Evolutionary conservation across 164 flowering plant genomes (phyloP), one percentile per base, ranked within the genome.

Genomic region (Annona squamosa): DNA sequence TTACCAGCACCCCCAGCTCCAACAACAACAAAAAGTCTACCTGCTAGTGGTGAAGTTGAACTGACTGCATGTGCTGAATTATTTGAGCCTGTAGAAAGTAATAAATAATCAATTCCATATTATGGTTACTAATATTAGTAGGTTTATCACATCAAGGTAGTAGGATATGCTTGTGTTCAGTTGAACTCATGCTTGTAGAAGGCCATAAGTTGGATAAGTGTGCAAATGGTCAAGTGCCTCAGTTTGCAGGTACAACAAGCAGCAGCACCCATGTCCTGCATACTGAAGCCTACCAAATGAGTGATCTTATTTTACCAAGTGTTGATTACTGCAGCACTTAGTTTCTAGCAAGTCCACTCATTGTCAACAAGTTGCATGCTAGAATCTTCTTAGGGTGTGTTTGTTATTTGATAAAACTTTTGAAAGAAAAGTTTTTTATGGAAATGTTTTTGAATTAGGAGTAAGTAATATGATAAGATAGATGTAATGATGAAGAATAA

Each of bases 1-100:
- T 91, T 93, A 65, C 98, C 99, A 75, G 99, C 99, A 63, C 99
- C 99, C 67, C 98, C 98, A 81, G 99, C 99, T 71, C 99, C 99
- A 82, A 93, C 90, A 70, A 96, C 90, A 16, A 96, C 89, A 80
- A 96, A 90, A 4, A 89, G 77, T 81, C 84, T 93, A 65, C 91
- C 92, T 74, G 88, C 86, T 80, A 96, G 78, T 37, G 97, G 95
- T 62, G 99, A 96, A 78, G 71, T 77, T 62, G 99, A 96, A 78
- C 72, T 77, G 71, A 66, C 66, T 63, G 79, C 43, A 72, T 70
- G 71, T 48, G 73, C 71, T 52, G 42, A 48, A 68, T 70, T 69
- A 41, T 68, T 47, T 72, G 77, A 81, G 74, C 79, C 97, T 87
- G 88, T 48, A 74, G 76, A 75, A 74, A 56, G 67, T 78, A 67